Evolutionary conservation across 208 protist genomes (phyloP).

Genomic region (Lotmaria passim): DNA sequence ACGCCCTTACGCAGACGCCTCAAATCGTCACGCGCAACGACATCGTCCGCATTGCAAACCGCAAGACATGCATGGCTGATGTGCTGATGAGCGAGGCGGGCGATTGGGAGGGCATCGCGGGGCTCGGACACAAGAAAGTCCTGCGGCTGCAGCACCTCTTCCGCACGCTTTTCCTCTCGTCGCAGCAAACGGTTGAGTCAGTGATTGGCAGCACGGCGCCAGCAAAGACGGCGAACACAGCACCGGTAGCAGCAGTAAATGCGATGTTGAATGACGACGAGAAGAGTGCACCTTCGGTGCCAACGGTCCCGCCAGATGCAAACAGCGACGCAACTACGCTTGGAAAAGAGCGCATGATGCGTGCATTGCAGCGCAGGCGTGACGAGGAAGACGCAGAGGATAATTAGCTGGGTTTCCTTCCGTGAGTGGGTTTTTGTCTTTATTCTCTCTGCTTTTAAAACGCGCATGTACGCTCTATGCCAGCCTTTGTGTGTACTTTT

Average conservation of each 20-base stretch:
- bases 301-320: neutral
- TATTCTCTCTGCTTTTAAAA: too few species aligned
- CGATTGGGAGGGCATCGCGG: constrained; percentile 52
- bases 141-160: constrained; percentile 58
- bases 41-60: constrained; percentile 64
- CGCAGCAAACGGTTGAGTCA: constrained; percentile 45
- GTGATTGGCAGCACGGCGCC: constrained; percentile 16
- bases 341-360: constrained; percentile 41
- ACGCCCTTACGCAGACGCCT: constrained; percentile 77
- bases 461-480: too few species aligned
- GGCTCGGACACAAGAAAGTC: constrained; percentile 63
- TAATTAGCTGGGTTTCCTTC: too few species aligned
- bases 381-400: constrained; percentile 43
- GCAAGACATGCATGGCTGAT: constrained; percentile 58
- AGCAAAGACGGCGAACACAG: neutral
- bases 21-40: constrained; percentile 69
- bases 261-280: neutral
- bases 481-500: too few species aligned
- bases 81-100: constrained; percentile 44
- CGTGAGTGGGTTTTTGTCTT: too few species aligned
- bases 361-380: constrained; percentile 26
- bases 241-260: neutral
- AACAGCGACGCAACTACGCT: neutral
- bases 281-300: neutral
- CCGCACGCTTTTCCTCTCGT: constrained; percentile 56